Evolutionary conservation across 495 filamentous ascomycete genomes (phyloP).

Genomic region (Aspergillus heteromorphus): DNA sequence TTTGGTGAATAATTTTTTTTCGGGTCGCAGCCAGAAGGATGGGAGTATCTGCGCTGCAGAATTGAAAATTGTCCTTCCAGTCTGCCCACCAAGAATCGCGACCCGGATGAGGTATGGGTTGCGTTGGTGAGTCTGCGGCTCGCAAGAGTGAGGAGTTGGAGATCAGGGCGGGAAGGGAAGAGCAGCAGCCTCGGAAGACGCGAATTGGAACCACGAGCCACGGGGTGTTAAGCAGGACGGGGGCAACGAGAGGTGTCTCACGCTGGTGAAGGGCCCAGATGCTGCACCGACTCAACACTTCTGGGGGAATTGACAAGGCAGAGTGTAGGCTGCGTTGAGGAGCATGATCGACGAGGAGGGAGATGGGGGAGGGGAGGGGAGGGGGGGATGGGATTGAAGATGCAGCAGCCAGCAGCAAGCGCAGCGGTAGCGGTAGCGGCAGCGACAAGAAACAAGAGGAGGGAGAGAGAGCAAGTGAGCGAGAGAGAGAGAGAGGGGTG

Average conservation of each 20-base stretch:
- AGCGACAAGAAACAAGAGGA: neutral
- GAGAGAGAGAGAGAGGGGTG: too few relatives aligned
- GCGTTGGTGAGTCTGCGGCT: constrained; percentile 6
- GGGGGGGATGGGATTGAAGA: constrained; percentile 2
- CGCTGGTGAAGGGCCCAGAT: neutral
- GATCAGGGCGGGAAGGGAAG: constrained; percentile 10
- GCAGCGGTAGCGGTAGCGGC: constrained; percentile 10
- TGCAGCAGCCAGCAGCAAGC: neutral
- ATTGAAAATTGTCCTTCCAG: constrained; percentile 13
- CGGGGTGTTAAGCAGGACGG: neutral
- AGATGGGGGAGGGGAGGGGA: constrained; percentile 5
- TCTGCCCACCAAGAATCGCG: constrained; percentile 9
- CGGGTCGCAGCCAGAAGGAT: constrained; percentile 6
- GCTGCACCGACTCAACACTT: constrained; percentile 16
- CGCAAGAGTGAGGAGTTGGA: constrained; percentile 9
- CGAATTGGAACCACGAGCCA: constrained; percentile 18
- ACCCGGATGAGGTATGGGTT: constrained; percentile 14
- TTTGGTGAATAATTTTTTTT: neutral
- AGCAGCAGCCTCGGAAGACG: constrained; percentile 16
- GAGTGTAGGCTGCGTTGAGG: constrained; percentile 12
- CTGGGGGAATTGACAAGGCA: constrained; percentile 20
- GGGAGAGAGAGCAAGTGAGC: too few relatives aligned
- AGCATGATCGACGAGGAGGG: constrained; percentile 19
- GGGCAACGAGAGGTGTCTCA: neutral
- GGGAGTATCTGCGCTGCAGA: constrained; percentile 22